These are phyloP conservation scores for Nymphaea thermarum DNA, from an alignment of 164 flowering plant species.

Conservation along the genomic window DNA sequence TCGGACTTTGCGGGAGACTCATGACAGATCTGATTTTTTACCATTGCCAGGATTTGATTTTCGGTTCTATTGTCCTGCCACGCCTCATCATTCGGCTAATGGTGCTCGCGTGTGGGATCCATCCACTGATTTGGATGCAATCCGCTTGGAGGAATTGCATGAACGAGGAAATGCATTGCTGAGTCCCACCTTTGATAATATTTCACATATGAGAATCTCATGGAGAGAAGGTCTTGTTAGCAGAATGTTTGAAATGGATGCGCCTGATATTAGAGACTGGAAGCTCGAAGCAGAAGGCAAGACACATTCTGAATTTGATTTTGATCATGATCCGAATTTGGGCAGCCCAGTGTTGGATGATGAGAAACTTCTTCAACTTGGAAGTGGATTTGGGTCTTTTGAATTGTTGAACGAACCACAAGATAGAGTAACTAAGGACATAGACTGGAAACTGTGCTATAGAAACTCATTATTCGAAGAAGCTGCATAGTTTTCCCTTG, in stretches of 20 bases:
- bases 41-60: conserved; percentile 28
- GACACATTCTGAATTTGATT: conserved; percentile 3
- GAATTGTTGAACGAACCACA: conserved; percentile 13
- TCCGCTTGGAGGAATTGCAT: conserved; percentile 1
- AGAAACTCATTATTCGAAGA: conserved; percentile 40
- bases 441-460: conserved; percentile 59
- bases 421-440: conserved; percentile 42
- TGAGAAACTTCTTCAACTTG: conserved; percentile 10
- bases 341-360: conserved; percentile 3
- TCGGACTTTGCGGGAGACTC: conserved; percentile 22
- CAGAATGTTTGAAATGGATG: conserved; percentile 59
- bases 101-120: conserved; percentile 17
- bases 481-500: conserved; percentile 1
- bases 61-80: conserved; percentile 21
- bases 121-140: conserved; percentile 8
- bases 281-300: conserved; percentile 62
- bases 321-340: conserved; percentile 7
- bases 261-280: conserved; percentile 60
- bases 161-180: conserved; percentile 14
- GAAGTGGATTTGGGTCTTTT: conserved; percentile 9
- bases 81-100: conserved; percentile 23
- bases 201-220: conserved; percentile 50
- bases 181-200: conserved; percentile 20
- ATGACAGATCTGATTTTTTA: conserved; percentile 22
- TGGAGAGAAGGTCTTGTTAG: conserved; percentile 70